Conservation (phyloP, 768 basidiomycete genomes). For the Russula foetens region DNA sequence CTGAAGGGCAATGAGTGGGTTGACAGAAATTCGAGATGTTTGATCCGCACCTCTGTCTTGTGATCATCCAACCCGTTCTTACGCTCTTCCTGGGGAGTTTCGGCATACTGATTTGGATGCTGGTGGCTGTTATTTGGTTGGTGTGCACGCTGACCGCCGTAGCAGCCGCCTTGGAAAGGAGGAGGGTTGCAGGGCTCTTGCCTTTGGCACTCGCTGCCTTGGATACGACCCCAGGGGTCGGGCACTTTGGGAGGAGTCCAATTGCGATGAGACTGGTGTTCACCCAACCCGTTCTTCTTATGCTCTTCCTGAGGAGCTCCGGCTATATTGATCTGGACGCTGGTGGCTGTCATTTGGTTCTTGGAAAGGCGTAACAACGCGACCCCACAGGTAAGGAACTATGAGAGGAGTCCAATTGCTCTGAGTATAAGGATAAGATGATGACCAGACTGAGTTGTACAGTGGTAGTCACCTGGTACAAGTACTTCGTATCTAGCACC, state of each 20-base stretch:
- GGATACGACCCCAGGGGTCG: slow-evolving; percentile 57
- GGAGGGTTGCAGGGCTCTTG: slow-evolving; percentile 11
- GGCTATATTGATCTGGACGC: slow-evolving; percentile 25
- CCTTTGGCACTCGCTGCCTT: slow-evolving; percentile 25
- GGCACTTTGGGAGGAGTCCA: slow-evolving; percentile 51
- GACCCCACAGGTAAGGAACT: too few species aligned
- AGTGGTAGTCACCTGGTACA: slow-evolving; percentile 43
- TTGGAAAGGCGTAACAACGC: too few species aligned
- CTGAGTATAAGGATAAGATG: slow-evolving; percentile 27
- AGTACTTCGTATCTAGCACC: slow-evolving; percentile 59
- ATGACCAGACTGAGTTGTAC: not conserved
- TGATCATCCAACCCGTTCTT: slow-evolving; percentile 48
- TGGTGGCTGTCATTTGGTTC: slow-evolving; percentile 20
- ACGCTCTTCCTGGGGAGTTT: slow-evolving; percentile 36
- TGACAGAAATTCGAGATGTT: not conserved
- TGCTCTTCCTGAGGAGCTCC: slow-evolving; percentile 37
- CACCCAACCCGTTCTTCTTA: slow-evolving; percentile 48
- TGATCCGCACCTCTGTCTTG: slow-evolving; percentile 44
- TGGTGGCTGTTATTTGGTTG: slow-evolving; percentile 20
- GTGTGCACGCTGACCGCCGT: slow-evolving; percentile 11
- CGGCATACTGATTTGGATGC: slow-evolving; percentile 25
- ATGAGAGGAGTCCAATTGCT: slow-evolving; percentile 67
- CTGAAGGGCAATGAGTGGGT: slow-evolving; percentile 23
- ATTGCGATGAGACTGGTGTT: too few species aligned
- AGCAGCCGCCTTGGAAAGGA: not conserved